phyloP scores from a whole-genome alignment of 805 yeast species.

The Monosporozyma siamensis region DNA sequence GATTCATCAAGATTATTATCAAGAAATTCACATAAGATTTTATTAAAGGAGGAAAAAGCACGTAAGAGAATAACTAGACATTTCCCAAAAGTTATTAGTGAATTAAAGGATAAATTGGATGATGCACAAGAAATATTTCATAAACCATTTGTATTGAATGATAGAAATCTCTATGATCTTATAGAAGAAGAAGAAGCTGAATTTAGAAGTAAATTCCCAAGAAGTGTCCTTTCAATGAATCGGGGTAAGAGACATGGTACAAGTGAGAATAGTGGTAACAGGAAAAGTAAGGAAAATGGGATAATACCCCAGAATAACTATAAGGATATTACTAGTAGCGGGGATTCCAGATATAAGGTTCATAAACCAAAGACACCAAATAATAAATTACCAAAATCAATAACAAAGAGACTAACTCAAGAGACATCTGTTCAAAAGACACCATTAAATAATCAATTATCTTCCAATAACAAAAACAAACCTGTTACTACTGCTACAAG shows the following conservation, averaged over 20 bases:
- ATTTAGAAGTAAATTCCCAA: conserved; percentile 25
- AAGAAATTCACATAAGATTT: conserved; percentile 67
- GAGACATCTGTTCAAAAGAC: not conserved
- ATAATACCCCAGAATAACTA: no score
- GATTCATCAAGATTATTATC: conserved; percentile 73
- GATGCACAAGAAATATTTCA: conserved; percentile 40
- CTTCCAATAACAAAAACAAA: no score
- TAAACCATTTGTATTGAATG: conserved; percentile 29
- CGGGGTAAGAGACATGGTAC: not conserved
- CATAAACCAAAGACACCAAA: conserved; percentile 44
- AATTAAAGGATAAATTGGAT: conserved; percentile 38
- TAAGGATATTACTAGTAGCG: not conserved
- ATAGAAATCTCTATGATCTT: conserved; percentile 20
- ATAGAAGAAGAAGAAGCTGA: conserved; percentile 28
- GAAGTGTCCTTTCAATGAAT: conserved; percentile 21
- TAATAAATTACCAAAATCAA: conserved; percentile 90
- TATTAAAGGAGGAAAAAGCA: conserved; percentile 70
- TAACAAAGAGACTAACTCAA: conserved; percentile 61
- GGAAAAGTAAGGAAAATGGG: not conserved
- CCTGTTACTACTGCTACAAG: not conserved
- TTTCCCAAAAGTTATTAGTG: conserved; percentile 54
- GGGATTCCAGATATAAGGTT: not conserved
- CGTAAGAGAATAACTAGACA: conserved; percentile 58
- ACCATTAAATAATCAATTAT: not conserved
- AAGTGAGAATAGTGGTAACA: not conserved